These are phyloP conservation scores for Nigrograna mackinnonii DNA, from an alignment of 2,329 filamentous ascomycete species.

Conservation along the genomic window DNA sequence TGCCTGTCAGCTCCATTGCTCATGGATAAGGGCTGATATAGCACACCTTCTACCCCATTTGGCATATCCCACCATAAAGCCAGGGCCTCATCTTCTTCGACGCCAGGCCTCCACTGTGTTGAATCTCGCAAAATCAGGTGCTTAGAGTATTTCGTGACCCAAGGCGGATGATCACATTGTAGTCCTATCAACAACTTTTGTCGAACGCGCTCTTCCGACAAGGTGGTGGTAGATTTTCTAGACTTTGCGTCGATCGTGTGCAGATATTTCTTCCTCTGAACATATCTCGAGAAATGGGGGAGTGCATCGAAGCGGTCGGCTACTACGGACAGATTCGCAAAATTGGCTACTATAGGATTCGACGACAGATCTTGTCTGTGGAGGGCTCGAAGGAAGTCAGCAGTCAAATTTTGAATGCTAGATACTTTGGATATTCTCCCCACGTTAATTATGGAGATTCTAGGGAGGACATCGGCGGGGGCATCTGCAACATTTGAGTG, in stretches of 20 bases:
- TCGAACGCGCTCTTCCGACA: constrained; percentile 67
- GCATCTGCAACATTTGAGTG: constrained; percentile 55
- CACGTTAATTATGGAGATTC: constrained; percentile 67
- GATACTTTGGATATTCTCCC: constrained; percentile 67
- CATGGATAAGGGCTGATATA: not conserved
- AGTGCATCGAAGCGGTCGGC: constrained; percentile 75
- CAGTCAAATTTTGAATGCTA: constrained; percentile 64
- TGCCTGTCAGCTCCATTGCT: constrained; percentile 1
- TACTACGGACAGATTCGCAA: constrained; percentile 70
- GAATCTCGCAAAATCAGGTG: constrained; percentile 71
- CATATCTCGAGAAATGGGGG: constrained; percentile 56
- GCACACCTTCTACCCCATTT: constrained; percentile 65
- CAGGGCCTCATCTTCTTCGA: constrained; percentile 41
- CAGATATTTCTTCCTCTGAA: constrained; percentile 51
- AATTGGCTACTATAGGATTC: constrained; percentile 60
- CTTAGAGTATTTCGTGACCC: constrained; percentile 64
- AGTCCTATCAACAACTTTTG: constrained; percentile 72
- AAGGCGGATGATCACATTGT: constrained; percentile 64
- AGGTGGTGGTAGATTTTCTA: constrained; percentile 41
- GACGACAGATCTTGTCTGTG: constrained; percentile 57
- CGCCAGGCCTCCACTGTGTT: constrained; percentile 54
- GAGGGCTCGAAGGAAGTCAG: constrained; percentile 69
- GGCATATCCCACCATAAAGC: constrained; percentile 76
- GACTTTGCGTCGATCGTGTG: constrained; percentile 47
- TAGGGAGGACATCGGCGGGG: constrained; percentile 60